Base-by-base conservation (phyloP, 305 asterid genomes). In the Rubia balearica region DNA sequence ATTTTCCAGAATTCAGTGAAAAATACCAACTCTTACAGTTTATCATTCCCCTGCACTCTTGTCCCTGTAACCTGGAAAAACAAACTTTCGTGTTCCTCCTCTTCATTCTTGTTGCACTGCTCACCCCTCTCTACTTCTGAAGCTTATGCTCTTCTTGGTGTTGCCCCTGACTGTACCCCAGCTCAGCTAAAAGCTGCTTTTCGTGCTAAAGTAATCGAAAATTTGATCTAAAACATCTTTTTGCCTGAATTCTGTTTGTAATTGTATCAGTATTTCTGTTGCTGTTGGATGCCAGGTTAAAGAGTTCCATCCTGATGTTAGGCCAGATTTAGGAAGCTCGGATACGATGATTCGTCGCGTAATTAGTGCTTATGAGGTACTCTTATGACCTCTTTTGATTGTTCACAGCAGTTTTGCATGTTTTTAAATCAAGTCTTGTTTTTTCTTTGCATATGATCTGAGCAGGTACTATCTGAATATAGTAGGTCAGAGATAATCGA, bases 251-350 rank as follows among this genome's bases (percentile, higher is more conserved):
- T 36, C 40, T 36, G 40, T 36, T 36, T 36, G 40, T 36, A 36
- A 36, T 36, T 73, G 59, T 5, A 33, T 2, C 41, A n/a, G 22
- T 56, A 17, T 6, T 64, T 41, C 36, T 49, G 10, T 9, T 60
- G 55, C 10, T n/a, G 21, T 9, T 61, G 57, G 30, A 46, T 4
- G 70, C 36, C 78, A 91, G 96, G 96, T 88, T 49, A 89, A 90
- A 77, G 84, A 87, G 86, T 92, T 83, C 49, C 96, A 92, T 78
- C 96, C 96, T 55, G 98, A 92, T 83, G 94, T 88, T 51, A 79
- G 68, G 6, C 71, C 75, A 77, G 88, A 69, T 33, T 86, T 74
- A 61, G 78, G 69, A 72, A 76, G 67, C 69, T 87, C 96, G 65
- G 95, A 92, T 76, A 57, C 73, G 30, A 87, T 85, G 91, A 88